These are phyloP conservation scores for Leccinum insolens DNA, from an alignment of 1,284 basidiomycete species.

Conservation along the genomic window DNA sequence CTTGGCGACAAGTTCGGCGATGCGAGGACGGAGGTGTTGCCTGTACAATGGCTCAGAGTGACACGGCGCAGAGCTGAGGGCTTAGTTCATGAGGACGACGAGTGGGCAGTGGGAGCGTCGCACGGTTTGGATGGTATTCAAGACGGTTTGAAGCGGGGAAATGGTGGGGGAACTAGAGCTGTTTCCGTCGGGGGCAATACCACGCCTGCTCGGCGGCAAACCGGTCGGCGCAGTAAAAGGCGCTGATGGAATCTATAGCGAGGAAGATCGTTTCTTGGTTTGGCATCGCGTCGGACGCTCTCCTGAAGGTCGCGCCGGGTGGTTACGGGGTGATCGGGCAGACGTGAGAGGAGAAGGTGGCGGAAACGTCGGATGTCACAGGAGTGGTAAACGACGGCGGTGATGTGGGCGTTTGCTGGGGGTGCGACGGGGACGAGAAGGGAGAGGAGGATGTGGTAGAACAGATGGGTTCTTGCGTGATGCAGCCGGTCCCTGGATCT, in stretches of 20 bases:
- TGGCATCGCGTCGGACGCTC: conserved; percentile 46
- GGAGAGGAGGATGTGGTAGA: conserved; percentile 64
- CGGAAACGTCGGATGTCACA: conserved; percentile 62
- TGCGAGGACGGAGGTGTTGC: conserved; percentile 50
- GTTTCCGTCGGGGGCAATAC: conserved; percentile 19
- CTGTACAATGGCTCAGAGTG: conserved; percentile 43
- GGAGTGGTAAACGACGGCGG: conserved; percentile 60
- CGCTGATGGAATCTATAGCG: conserved; percentile 73
- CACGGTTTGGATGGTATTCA: conserved; percentile 51
- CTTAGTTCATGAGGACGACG: conserved; percentile 68
- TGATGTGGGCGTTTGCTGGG: conserved; percentile 46
- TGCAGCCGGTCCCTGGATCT: conserved; percentile 72
- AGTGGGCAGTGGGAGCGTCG: conserved; percentile 55
- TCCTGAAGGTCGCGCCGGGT: conserved; percentile 24
- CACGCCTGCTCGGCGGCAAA: conserved; percentile 59
- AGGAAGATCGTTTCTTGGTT: conserved; percentile 61
- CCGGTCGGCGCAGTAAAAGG: conserved; percentile 79
- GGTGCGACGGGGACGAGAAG: conserved; percentile 55
- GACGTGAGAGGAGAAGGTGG: conserved; percentile 47
- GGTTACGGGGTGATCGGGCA: conserved; percentile 29
- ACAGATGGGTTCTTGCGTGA: conserved; percentile 76
- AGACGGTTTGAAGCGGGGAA: conserved; percentile 42
- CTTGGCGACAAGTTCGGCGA: conserved; percentile 23
- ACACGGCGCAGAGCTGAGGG: conserved; percentile 41
- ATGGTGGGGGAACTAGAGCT: conserved; percentile 14